These are phyloP conservation scores for Nicotiana otophora DNA, from an alignment of 257 asterid species.

Conservation along the genomic window DNA sequence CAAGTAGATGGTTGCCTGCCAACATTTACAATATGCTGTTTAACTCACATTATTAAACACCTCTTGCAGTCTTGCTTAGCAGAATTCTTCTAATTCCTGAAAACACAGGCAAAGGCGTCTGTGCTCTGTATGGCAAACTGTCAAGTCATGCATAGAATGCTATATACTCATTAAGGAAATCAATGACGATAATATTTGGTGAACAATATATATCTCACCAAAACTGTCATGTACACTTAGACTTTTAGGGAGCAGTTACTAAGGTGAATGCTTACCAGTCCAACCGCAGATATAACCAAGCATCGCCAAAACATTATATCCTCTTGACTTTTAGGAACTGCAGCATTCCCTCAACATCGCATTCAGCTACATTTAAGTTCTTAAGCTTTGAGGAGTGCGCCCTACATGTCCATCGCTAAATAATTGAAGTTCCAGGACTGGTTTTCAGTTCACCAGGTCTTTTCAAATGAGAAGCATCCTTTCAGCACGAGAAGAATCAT, in stretches of 20 bases:
- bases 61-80: not conserved
- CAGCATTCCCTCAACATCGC: not conserved
- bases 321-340: not conserved
- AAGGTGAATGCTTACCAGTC: not conserved
- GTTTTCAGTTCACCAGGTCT: not conserved
- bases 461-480: not conserved
- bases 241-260: not conserved
- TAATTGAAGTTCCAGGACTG: not conserved
- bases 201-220: not conserved
- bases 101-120: not conserved
- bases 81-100: not conserved
- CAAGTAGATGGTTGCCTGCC: not conserved
- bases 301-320: not conserved
- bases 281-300: not conserved
- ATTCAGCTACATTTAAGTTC: not conserved
- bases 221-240: not conserved
- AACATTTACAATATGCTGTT: not conserved
- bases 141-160: not conserved
- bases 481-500: not conserved
- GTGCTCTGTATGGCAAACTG: not conserved
- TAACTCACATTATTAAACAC: not conserved
- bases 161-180: not conserved
- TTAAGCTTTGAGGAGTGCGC: not conserved
- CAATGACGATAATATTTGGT: not conserved
- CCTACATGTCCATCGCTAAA: not conserved